Base-by-base conservation (phyloP, 192 early-diverging fungal genomes). In the Umbelopsis isabellina region DNA sequence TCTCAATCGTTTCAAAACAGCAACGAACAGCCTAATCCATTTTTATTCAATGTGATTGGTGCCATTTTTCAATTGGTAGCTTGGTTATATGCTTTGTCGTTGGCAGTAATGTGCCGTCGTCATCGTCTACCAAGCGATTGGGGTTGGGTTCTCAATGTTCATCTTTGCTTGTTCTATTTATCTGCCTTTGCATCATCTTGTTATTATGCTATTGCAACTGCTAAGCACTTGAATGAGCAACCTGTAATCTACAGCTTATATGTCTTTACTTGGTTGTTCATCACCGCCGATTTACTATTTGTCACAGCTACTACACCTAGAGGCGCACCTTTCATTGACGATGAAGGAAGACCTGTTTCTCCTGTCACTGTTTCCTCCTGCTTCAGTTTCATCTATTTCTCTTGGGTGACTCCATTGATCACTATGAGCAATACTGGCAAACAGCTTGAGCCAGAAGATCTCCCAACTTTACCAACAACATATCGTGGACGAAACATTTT, bases 141-240 rank as follows among this genome's bases (percentile, higher is more conserved):
- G 74, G 70, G 71, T 21, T 82, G 74, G 71, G 50, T 71, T 49
- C 45, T 82, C 11, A 82, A 82, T 49, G 45, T 64, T 6, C 74
- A 79, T 70, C 51, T 82, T 6, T 66, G 65, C 47, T 16, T 67
- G 18, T 69, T 80, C 70, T 80, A 65, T 55, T 37, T 46, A 27
- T 46, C 61, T 44, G 47, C 76, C 16, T 74, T 52, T 45, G 23
- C 37, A 16, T 47, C 50, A 20, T 68, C 75, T 13, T 18, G 70
- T 25, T 70, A 49, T 35, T 47, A 49, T 45, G 12, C 70, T 30
- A 46, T 68, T 72, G 51, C 22, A 1, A 65, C 47, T 2, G 33
- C 33, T 30, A 7, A n/a, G 6, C 27, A 12, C 27, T 50, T 67
- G 16, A 49, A 33, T 30, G 16, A 53, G 10, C 46, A 47, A 10